These are phyloP conservation scores for Trichoderma sp. DNA, from an alignment of 2,329 filamentous ascomycete genomes.

Conservation along the genomic window DNA sequence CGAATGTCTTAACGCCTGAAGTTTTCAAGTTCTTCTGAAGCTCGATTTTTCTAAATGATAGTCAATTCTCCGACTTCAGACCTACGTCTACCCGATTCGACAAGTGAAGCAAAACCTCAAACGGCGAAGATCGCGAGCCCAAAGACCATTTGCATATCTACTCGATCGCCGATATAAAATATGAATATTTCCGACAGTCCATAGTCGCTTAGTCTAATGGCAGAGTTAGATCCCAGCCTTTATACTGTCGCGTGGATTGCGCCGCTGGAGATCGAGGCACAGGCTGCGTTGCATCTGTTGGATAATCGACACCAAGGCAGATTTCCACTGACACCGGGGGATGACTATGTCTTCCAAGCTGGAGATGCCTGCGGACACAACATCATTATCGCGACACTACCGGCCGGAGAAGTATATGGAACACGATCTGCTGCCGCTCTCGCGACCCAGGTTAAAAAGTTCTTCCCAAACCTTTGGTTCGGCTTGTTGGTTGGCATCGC, in stretches of 20 bases:
- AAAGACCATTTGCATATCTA: neutral
- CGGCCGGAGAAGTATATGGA: conserved; percentile 38
- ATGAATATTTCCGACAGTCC: neutral
- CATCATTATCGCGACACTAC: conserved; percentile 39
- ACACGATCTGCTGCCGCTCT: conserved; percentile 38
- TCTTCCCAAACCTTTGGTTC: conserved; percentile 42
- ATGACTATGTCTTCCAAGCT: conserved; percentile 41
- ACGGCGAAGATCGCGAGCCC: neutral
- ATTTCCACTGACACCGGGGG: conserved; percentile 34
- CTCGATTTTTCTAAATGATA: too few relatives aligned
- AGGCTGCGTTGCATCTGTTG: conserved; percentile 37
- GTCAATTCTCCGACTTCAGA: neutral
- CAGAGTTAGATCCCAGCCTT: conserved; percentile 12
- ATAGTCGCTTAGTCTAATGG: neutral
- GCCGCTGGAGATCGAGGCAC: conserved; percentile 40
- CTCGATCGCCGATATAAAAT: neutral
- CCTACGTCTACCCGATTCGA: neutral
- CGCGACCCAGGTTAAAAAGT: conserved; percentile 37
- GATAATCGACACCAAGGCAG: conserved; percentile 35
- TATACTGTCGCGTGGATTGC: conserved; percentile 43
- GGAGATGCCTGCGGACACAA: conserved; percentile 41
- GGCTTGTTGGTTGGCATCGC: conserved; percentile 42
- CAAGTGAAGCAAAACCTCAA: neutral
- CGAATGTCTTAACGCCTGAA: neutral
- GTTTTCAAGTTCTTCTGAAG: too few relatives aligned